Evolutionary conservation across 2,329 filamentous ascomycete species (phyloP).

Genomic region (Sclerotinia minor): DNA sequence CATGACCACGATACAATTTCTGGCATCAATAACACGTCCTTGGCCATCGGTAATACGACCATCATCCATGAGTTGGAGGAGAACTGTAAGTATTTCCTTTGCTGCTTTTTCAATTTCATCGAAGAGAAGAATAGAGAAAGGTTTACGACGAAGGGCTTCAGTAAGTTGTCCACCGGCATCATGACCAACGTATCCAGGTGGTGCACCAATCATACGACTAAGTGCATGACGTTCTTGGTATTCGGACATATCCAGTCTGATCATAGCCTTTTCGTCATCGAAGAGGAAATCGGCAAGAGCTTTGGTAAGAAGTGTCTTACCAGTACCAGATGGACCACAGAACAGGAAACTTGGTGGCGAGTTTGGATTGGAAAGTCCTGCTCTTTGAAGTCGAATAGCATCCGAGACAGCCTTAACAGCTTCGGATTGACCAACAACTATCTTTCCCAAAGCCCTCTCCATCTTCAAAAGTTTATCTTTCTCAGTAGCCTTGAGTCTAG

Average conservation of each 20-base stretch:
- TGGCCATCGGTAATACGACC: constrained; percentile 98
- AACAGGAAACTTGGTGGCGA: constrained; percentile 98
- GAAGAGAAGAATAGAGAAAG: constrained; percentile 96
- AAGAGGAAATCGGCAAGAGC: constrained; percentile 97
- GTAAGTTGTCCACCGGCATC: constrained; percentile 95
- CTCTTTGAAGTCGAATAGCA: constrained; percentile 91
- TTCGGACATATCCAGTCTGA: constrained; percentile 99
- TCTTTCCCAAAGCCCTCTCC: constrained; percentile 80
- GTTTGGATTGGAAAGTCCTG: constrained; percentile 92
- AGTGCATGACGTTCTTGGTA: constrained; percentile 97
- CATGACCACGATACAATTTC: constrained; percentile 99
- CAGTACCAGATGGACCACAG: constrained; percentile 96
- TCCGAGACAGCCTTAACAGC: constrained; percentile 92
- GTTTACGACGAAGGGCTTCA: constrained; percentile 87
- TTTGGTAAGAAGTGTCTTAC: constrained; percentile 96
- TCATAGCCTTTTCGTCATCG: constrained; percentile 96
- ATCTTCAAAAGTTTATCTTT: constrained; percentile 98
- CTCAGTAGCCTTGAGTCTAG: constrained; percentile 87
- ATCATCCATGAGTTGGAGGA: constrained; percentile 99
- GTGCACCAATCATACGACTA: constrained; percentile 95
- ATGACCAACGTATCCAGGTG: constrained; percentile 94
- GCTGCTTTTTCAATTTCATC: constrained; percentile 99
- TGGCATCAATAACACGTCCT: constrained; percentile 89
- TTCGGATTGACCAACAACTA: constrained; percentile 92
- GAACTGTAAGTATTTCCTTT: constrained; percentile 93